Base-by-base conservation (phyloP, 352 stramenopile species). In the Pythium dissimile region DNA sequence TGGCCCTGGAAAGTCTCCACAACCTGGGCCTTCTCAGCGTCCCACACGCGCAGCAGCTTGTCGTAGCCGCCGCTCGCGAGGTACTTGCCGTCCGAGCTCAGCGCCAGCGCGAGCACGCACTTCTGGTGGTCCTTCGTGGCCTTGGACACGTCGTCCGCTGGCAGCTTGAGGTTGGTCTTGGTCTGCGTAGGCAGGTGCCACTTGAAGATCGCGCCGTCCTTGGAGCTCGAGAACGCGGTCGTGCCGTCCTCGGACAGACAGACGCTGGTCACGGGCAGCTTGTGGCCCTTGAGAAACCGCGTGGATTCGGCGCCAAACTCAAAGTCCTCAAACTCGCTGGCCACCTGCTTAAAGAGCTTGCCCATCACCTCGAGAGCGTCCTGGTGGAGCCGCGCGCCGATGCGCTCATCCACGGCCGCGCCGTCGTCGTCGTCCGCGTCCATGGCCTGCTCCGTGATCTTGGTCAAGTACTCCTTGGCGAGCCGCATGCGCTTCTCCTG, bases 71-170 rank as follows among this genome's bases (percentile, higher is more conserved):
- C 94, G 34, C 81, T 96, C 12, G 82, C 92, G 18, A 98, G 68
- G 63, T 84, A 98, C 57, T 95, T 92, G 38, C 91, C 88, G 62
- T 98, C 94, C 26, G 88, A 92, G 65, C 80, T 97, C 35, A 91
- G 73, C 9, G 92, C 86, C 16, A 98, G 65, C 13, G 91, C 82
- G 35, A 98, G 69, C 21, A 98, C 72, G 50, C 70, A 81, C 45
- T 76, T 78, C 34, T 94, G 80, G 48, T 93, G 86, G 59, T 94
- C 84, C 53, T 80, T 92, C 28, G 68, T 82, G 24, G 62, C 66
- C 54, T 75, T 80, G 9, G 75, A 73, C 0, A 85, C 71, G 53
- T 91, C 81, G 43, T 89, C 80, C 10, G 64, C 65, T 1, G 84
- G 81, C 39, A 94, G 57, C 48, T 62, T 44, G 24, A 95, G 71